Base-by-base conservation (phyloP, 768 basidiomycete species). In the Cystobasidium ongulense region DNA sequence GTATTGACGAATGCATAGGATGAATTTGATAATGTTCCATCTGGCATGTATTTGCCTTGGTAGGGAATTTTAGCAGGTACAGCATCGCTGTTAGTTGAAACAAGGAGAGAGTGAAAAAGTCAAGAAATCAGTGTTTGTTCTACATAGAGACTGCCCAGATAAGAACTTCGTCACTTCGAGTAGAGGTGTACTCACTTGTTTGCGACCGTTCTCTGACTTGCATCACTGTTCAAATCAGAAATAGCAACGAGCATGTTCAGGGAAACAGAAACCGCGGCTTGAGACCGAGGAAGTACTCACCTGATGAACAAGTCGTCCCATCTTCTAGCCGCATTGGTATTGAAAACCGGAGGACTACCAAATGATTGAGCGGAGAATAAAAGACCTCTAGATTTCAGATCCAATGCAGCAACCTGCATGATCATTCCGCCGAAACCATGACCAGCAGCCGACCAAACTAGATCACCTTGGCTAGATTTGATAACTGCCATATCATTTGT, bases 351-450 rank as follows among this genome's bases (percentile, higher is more conserved):
- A 10, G 74, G 75, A 17, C 57, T 38, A 39, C 74, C 74, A 36
- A 75, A 75, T 1, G 74, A 63, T n/a, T 75, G 74, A 15, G 46
- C 41, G 5, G 74, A 75, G 61, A 31, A 75, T 8, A 57, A 29
- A 8, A 75, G 33, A 17, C 73, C 72, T 23, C 73, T 36, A 35
- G 7, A 1, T 54, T 75, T 75, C 53, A 75, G 52, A 21, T 75
- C 74, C 21, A 75, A n/a, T 21, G 74, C 74, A 4, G 15, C 74
- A 35, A 75, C 74, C 41, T 75, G 74, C 61, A 53, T 52, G 29
- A 75, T 54, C 74, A 75, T 75, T 10, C 72, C 74, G 21, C 74
- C 74, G 35, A 75, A 75, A 7, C 73, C 74, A 59, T 75, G 74
- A 17, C 74, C 74, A 31, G 54, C 31, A 39, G 59, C 61, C 25